Conservation (phyloP, 352 stramenopile species). For the Phytophthora meadii region DNA sequence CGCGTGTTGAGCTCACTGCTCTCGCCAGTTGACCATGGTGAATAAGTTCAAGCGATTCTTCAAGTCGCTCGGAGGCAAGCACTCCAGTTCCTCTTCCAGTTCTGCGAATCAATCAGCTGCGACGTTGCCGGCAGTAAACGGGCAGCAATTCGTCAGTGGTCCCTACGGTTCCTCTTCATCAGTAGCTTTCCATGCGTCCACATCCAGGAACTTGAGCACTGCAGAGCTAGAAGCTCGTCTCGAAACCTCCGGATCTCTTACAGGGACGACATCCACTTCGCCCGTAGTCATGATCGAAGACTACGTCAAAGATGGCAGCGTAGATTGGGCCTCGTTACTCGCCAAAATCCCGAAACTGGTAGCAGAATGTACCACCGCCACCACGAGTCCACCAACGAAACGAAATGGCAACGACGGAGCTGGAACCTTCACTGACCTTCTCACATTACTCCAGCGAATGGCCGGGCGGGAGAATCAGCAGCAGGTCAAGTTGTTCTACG, state of each 20-base stretch:
- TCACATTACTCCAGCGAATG: slow-evolving; percentile 67
- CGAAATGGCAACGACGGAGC: slow-evolving; percentile 7
- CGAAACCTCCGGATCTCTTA: slow-evolving; percentile 39
- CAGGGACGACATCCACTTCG: slow-evolving; percentile 14
- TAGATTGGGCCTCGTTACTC: slow-evolving; percentile 49
- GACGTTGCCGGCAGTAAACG: slow-evolving; percentile 17
- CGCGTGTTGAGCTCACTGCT: slow-evolving; percentile 2
- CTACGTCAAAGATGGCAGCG: slow-evolving; percentile 19
- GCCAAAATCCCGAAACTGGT: slow-evolving; percentile 53
- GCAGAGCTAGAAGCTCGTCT: slow-evolving; percentile 37
- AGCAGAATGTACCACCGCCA: slow-evolving; percentile 40
- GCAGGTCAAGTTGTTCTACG: slow-evolving; percentile 67
- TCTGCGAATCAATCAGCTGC: slow-evolving; percentile 2
- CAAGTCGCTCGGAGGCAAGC: slow-evolving; percentile 52
- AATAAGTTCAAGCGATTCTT: slow-evolving; percentile 66
- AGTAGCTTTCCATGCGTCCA: slow-evolving; percentile 42
- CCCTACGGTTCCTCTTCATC: slow-evolving; percentile 47
- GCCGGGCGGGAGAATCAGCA: slow-evolving; percentile 58
- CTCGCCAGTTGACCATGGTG: slow-evolving; percentile 37
- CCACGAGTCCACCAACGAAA: slow-evolving; percentile 10
- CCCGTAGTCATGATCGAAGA: slow-evolving; percentile 11
- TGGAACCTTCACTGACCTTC: slow-evolving; percentile 37
- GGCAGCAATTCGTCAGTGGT: slow-evolving; percentile 34
- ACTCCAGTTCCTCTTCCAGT: slow-evolving; percentile 28
- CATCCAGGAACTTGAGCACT: slow-evolving; percentile 33